Base-by-base conservation (phyloP, 257 asterid species). In the Penstemon barbatus region DNA sequence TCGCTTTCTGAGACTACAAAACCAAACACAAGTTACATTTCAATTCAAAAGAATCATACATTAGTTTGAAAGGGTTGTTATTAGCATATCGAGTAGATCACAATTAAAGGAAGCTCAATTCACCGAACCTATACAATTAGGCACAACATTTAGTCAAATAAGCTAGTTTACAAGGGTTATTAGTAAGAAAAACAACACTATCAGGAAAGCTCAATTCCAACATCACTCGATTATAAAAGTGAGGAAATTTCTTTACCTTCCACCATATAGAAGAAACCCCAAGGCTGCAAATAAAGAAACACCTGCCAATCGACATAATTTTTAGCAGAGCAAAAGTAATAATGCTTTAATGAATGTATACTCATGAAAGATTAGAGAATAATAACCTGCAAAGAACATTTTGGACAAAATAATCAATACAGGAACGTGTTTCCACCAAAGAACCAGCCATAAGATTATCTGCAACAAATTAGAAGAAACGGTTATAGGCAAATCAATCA, bases 251-350 rank as follows among this genome's bases (percentile, higher is more conserved):
- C 25, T 57, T 43, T 84, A 93, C 99, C 99, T 90, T 85, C 99
- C 99, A 68, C 99, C 99, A 72, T 93, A 93, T 49, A 93, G 87
- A 74, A 90, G 95, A 81, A 93, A 93, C 49, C 97, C 97, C 76
- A 93, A 71, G 56, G 99, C 97, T 36, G 99, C 96, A 87, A 87
- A 84, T 61, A 93, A 77, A 66, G 91, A 90, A 50, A 89, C 96
- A 60, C 96, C 99, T 90, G 89, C 72, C 64, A 80, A 72, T 54
- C 33, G 18, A 78, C 57, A 75, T 57, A 71, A 57, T 66, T 65
- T 59, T 66, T 81, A 79, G 78, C 69, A 78, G 54, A 65, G 8
- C 42, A 8, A 64, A 74, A 50, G 48, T 44, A 59, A 62, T 58
- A 69, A 51, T 39, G 63, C 18, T 33, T 66, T 36, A 7, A 76